Percentiles rank a stretch among this genome's conserved stretches.
Conservation (phyloP, 2,329 filamentous ascomycete species). For the Aureobasidium sp. region DNA sequence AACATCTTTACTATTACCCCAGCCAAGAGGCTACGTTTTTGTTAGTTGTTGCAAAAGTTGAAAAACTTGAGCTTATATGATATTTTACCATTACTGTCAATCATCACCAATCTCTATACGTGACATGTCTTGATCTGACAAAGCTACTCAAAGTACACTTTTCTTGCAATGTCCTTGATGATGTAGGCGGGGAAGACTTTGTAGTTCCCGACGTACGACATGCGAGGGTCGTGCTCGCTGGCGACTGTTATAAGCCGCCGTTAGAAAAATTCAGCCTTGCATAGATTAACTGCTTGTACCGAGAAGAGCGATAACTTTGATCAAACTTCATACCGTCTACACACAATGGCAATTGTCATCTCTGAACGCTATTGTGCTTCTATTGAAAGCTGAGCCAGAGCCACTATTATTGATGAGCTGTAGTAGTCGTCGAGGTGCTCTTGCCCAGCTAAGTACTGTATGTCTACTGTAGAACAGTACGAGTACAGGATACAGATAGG, state of each 20-base stretch:
- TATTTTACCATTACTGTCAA: background rate
- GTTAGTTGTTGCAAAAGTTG: background rate
- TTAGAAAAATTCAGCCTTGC: background rate
- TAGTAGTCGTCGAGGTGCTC: background rate
- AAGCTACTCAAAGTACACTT: too few species aligned
- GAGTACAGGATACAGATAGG: background rate
- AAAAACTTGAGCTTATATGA: background rate
- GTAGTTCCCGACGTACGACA: background rate
- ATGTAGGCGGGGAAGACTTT: background rate
- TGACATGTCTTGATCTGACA: background rate
- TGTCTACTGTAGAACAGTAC: background rate
- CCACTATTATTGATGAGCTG: too few species aligned
- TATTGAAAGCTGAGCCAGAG: background rate
- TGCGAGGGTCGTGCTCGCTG: background rate
- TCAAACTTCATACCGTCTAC: background rate
- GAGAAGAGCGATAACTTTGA: background rate
- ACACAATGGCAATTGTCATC: background rate
- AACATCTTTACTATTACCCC: conserved; percentile 1
- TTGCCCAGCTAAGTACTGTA: background rate
- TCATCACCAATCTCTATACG: background rate
- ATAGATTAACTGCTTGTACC: background rate
- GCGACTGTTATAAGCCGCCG: background rate
- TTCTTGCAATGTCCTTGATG: too few species aligned
- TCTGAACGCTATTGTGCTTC: background rate
- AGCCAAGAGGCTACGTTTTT: conserved; percentile 6